Evolutionary conservation across 148 eudicot genomes (phyloP), one percentile per base, ranked within the genome.

Genomic region (Tetragonia tetragonoides): DNA sequence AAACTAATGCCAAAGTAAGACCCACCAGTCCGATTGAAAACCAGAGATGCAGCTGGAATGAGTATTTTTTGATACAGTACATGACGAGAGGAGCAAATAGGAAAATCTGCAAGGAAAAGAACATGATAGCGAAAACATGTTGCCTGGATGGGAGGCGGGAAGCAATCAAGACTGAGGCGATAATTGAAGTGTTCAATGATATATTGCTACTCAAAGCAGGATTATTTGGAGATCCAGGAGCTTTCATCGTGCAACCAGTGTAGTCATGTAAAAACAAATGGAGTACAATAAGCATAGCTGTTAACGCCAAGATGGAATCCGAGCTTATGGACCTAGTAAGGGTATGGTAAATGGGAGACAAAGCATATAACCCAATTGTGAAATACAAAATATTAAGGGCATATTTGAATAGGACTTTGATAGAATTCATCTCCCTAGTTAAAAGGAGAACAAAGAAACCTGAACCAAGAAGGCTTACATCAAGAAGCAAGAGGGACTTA

Each of bases 271-370:
- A 86, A 75, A 95, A 95, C 21, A 93, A 89, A 89, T 95, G 99
- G 75, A 95, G 90, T 39, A 89, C 49, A 49, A 93, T 57, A 42
- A 93, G 99, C 61, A 91, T 82, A 54, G 87, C 85, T 7, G 97
- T 90, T 38, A 90, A 78, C 14, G 92, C 94, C 97, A 89, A 91
- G 38, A 95, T 93, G 68, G 99, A 85, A 74, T 95, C 97, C 3
- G 99, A 95, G 81, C 93, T 86, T 65, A 95, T 93, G 67, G 97
- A 93, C 68, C 88, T 82, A 14, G 99, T 95, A 9, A 95, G 90
- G 24, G 99, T 95, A 83, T 95, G 97, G 81, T 95, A 95, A n/a
- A 95, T 90, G 6, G 97, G 97, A 34, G 97, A 95, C 76, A 95
- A 86, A 42, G 91, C 78, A 38, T 87, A 93, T 60, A 95, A 78